A percentile compares a stretch with the other conserved stretches of the same genome.
Evolutionary conservation across 2,329 filamentous ascomycete species (phyloP).

Genomic region (Diaporthe sp.): DNA sequence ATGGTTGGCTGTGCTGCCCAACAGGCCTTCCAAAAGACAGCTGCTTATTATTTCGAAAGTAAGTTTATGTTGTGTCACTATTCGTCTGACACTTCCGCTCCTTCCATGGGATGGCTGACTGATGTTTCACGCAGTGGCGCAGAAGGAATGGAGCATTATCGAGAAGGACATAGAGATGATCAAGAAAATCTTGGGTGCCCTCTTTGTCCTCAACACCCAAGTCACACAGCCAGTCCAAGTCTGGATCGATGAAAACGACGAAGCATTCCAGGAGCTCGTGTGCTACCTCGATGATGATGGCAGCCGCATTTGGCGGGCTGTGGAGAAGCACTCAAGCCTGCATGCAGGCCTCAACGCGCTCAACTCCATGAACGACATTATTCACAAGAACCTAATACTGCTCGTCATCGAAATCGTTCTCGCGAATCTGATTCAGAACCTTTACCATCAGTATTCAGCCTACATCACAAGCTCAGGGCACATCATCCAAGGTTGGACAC

Average conservation of each 20-base stretch:
- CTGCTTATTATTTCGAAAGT: conserved; percentile 22
- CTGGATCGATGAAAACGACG: conserved; percentile 26
- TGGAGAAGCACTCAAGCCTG: conserved; percentile 14
- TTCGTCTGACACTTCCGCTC: neutral
- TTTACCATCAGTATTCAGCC: neutral
- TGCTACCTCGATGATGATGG: conserved; percentile 14
- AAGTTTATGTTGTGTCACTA: neutral
- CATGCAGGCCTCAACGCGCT: conserved; percentile 23
- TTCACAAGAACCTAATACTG: neutral
- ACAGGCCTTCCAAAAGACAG: conserved; percentile 9
- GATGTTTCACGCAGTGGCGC: neutral
- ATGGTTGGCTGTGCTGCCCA: conserved; percentile 23
- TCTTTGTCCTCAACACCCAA: neutral
- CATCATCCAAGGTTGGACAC: conserved; percentile 27
- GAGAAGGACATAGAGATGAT: neutral
- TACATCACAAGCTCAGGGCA: conserved; percentile 24
- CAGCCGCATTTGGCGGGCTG: neutral
- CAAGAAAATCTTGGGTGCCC: neutral
- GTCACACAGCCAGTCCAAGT: neutral
- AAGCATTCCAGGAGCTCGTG: conserved; percentile 9
- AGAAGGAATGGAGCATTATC: neutral
- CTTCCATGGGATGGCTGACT: neutral
- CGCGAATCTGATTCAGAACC: neutral
- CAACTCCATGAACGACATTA: neutral
- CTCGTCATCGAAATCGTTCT: neutral